These are phyloP conservation scores for Hypoxylon sp. DNA, from an alignment of 2,329 filamentous ascomycete genomes.

Conservation along the genomic window DNA sequence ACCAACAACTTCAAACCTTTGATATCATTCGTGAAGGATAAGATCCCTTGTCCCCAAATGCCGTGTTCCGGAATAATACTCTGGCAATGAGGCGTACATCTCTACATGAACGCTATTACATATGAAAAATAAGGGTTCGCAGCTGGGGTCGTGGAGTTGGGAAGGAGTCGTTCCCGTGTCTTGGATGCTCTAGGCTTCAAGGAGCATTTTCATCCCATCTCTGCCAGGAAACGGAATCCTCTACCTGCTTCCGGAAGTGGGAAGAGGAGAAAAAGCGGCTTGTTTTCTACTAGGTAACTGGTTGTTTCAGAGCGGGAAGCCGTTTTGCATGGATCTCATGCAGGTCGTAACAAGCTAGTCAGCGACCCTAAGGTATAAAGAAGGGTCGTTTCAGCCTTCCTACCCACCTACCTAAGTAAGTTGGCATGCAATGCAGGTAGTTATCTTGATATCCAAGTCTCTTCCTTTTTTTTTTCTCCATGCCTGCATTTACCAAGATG, in stretches of 20 bases:
- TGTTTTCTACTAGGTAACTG: slow-evolving; percentile 20
- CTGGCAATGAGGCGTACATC: slow-evolving; percentile 5
- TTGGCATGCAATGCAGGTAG: slow-evolving; percentile 16
- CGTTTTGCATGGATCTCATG: slow-evolving; percentile 39
- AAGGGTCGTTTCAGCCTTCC: slow-evolving; percentile 30
- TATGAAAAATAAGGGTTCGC: background rate
- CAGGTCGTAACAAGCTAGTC: slow-evolving; percentile 35
- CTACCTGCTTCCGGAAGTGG: slow-evolving; percentile 26
- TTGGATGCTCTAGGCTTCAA: slow-evolving; percentile 20
- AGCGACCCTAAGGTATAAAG: slow-evolving; percentile 25
- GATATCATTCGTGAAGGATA: slow-evolving; percentile 5
- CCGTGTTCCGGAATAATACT: slow-evolving; percentile 2
- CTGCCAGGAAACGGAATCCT: slow-evolving; percentile 25
- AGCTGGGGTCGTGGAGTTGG: slow-evolving; percentile 1
- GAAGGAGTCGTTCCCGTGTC: slow-evolving; percentile 1
- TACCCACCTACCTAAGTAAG: slow-evolving; percentile 30
- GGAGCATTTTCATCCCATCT: slow-evolving; percentile 41
- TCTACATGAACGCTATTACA: background rate
- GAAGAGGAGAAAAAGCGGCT: slow-evolving; percentile 23
- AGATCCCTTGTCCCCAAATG: background rate
- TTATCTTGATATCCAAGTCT: slow-evolving; percentile 15
- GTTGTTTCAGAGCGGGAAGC: slow-evolving; percentile 38
- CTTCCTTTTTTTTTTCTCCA: slow-evolving; percentile 10
- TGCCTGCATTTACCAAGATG: slow-evolving; percentile 11
- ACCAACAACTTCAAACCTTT: slow-evolving; percentile 7